These are phyloP conservation scores for Wallacemonas sp. DNA, from an alignment of 208 protist species.

Conservation along the genomic window DNA sequence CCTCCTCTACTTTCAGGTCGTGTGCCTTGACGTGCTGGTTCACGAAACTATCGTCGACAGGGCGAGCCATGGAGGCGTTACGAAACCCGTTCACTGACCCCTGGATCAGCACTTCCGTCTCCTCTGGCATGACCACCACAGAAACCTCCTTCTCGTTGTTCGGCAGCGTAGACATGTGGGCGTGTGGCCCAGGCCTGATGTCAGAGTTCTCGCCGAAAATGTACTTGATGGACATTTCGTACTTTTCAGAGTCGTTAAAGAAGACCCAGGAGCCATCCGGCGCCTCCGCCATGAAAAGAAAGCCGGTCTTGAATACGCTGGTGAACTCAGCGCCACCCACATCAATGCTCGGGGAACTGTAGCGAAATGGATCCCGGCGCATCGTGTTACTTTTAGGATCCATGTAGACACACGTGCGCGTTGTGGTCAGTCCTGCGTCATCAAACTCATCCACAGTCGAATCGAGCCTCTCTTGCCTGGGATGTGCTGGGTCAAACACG, in stretches of 20 bases:
- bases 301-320: conserved; percentile 28
- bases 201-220: conserved; percentile 35
- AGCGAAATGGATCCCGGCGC: conserved; percentile 13
- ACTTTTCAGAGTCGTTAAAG: conserved; percentile 76
- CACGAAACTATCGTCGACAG: conserved; percentile 21
- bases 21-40: conserved; percentile 17
- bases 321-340: conserved; percentile 16
- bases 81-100: conserved; percentile 39
- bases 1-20: neutral
- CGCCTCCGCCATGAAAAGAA: conserved; percentile 47
- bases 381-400: neutral
- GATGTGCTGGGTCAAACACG: neutral
- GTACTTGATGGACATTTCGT: conserved; percentile 55
- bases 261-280: conserved; percentile 45
- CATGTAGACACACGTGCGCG: conserved; percentile 29
- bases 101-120: conserved; percentile 51
- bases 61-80: conserved; percentile 27
- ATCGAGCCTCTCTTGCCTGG: conserved; percentile 9
- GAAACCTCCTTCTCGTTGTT: conserved; percentile 24
- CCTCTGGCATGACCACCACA: conserved; percentile 44
- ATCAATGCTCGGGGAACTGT: conserved; percentile 20
- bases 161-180: conserved; percentile 10
- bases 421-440: conserved; percentile 33
- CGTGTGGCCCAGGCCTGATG: conserved; percentile 24
- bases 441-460: conserved; percentile 58